Percentiles rank a stretch among this genome's conserved stretches.
Evolutionary conservation across 148 eudicot species (phyloP).

Genomic region (Spergularia bocconei): DNA sequence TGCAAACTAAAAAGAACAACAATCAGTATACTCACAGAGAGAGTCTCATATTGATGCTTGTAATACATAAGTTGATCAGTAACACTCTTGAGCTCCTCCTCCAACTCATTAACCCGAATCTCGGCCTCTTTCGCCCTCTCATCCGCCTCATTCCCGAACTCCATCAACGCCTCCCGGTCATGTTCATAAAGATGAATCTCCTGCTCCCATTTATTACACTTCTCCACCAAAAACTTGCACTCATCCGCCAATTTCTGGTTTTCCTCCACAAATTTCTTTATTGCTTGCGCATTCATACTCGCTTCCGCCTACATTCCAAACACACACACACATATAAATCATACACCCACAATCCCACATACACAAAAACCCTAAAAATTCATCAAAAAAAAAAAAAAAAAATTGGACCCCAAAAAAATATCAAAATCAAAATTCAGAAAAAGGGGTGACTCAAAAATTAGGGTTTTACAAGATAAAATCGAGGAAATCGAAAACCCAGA

Average conservation of each 20-base stretch:
- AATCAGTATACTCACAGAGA: conserved; percentile 40
- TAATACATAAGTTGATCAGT: conserved; percentile 47
- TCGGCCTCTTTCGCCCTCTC: conserved; percentile 80
- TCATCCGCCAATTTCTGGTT: conserved; percentile 75
- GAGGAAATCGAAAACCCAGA: background rate
- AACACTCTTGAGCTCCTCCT: conserved; percentile 48
- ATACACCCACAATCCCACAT: background rate
- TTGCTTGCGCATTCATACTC: conserved; percentile 72
- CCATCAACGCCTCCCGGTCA: conserved; percentile 91
- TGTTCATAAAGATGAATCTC: conserved; percentile 80
- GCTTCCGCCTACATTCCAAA: conserved; percentile 64
- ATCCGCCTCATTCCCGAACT: conserved; percentile 89
- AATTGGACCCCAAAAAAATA: background rate
- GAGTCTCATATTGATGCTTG: conserved; percentile 43
- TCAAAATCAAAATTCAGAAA: background rate
- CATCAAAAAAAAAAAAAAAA: background rate
- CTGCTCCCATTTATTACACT: conserved; percentile 66
- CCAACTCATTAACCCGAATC: conserved; percentile 47
- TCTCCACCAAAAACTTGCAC: conserved; percentile 55
- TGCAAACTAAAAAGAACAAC: background rate
- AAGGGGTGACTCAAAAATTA: background rate
- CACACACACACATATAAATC: background rate
- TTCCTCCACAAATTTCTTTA: conserved; percentile 88
- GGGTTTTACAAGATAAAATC: background rate
- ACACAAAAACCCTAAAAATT: background rate